Conservation (phyloP, 768 basidiomycete species). For the Amylocystis lapponica region DNA sequence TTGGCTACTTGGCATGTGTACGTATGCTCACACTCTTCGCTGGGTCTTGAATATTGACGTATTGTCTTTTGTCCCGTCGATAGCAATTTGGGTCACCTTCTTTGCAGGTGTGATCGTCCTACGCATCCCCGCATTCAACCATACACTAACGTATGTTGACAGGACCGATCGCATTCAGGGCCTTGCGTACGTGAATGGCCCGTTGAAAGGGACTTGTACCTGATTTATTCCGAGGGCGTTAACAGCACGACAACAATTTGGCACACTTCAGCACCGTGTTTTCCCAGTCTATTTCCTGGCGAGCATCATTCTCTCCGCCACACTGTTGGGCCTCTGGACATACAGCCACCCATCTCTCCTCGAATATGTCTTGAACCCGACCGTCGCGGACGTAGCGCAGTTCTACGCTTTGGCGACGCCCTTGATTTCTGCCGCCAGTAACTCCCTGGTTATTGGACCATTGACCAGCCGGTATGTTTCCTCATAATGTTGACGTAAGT, state of each 20-base stretch:
- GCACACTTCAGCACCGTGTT: constrained; percentile 63
- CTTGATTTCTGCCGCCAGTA: constrained; percentile 45
- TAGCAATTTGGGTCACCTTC: constrained; percentile 59
- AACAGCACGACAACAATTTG: constrained; percentile 68
- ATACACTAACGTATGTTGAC: constrained; percentile 9
- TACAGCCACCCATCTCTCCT: constrained; percentile 52
- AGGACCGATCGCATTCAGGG: constrained; percentile 58
- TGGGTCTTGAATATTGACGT: background rate
- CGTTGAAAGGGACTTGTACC: no score
- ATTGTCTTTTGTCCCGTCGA: background rate
- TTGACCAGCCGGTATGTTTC: constrained; percentile 56
- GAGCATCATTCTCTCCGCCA: constrained; percentile 48
- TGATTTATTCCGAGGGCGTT: no score
- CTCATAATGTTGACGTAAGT: background rate
- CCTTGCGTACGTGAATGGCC: constrained; percentile 45
- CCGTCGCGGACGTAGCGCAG: constrained; percentile 57
- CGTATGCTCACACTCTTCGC: constrained; percentile 20
- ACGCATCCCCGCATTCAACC: background rate
- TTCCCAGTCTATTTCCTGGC: constrained; percentile 72
- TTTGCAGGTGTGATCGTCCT: constrained; percentile 43
- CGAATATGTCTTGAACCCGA: constrained; percentile 39
- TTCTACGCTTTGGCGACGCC: constrained; percentile 49
- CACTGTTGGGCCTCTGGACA: constrained; percentile 54
- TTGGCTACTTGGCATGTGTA: constrained; percentile 69
- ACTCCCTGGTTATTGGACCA: constrained; percentile 69